phyloP scores from a whole-genome alignment of 768 basidiomycete species.

The Phylloporus sp. region DNA sequence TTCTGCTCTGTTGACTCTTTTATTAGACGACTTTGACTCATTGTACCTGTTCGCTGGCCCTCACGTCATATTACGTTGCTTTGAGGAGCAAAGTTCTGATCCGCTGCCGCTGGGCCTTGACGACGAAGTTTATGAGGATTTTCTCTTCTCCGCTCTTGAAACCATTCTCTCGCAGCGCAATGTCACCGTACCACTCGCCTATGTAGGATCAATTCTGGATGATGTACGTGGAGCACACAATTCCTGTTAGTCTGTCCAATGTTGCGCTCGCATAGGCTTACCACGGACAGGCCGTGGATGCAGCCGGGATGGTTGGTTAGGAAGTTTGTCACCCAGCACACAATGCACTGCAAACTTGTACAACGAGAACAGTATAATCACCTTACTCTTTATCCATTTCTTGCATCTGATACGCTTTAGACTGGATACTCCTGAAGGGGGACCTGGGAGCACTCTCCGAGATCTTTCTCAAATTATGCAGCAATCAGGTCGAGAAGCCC shows the following conservation, averaged over 20 bases:
- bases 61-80: constrained; percentile 8
- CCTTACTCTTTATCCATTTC: not conserved
- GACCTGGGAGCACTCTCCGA: not conserved
- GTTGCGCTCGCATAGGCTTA: not conserved
- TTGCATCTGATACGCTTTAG: not conserved
- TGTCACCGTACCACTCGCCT: not conserved
- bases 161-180: constrained; percentile 5
- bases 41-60: constrained; percentile 18
- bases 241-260: constrained; percentile 1
- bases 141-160: not conserved
- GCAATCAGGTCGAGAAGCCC: constrained; percentile 1
- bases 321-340: not conserved
- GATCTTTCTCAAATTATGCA: not conserved
- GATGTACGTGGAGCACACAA: constrained; percentile 6
- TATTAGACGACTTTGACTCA: constrained; percentile 10
- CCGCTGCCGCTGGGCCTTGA: constrained; percentile 1
- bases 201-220: constrained; percentile 14
- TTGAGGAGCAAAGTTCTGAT: constrained; percentile 10
- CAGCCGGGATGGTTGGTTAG: not conserved
- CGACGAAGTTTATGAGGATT: constrained; percentile 1
- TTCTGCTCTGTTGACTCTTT: not conserved
- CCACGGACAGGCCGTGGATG: constrained; percentile 6
- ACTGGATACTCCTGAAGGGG: constrained; percentile 11
- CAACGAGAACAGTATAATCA: constrained; percentile 10
- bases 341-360: constrained; percentile 6